These are phyloP conservation scores for Cinnamomum micranthum DNA, from an alignment of 164 flowering plant genomes.

Conservation along the genomic window DNA sequence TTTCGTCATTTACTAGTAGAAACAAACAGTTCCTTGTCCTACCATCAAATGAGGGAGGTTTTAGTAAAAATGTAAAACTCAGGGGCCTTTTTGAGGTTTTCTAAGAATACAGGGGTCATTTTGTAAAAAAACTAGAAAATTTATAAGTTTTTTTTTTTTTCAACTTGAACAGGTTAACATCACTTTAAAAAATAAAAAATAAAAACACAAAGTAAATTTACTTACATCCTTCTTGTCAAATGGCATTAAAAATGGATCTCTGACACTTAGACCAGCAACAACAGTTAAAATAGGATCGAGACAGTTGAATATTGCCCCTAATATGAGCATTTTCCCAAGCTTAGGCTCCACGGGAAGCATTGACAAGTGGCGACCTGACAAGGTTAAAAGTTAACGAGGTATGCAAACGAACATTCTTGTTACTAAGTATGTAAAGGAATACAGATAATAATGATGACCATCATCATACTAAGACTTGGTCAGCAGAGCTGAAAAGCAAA, in stretches of 20 bases:
- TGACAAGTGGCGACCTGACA: conserved; percentile 74
- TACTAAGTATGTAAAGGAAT: background rate
- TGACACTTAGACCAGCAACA: conserved; percentile 90
- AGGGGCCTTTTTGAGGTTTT: no score
- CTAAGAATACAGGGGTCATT: no score
- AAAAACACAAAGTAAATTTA: conserved; percentile 28
- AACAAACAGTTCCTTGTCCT: no score
- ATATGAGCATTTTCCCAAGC: conserved; percentile 93
- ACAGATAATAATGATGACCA: background rate
- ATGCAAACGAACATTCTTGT: background rate
- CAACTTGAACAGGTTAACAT: background rate
- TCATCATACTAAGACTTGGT: no score
- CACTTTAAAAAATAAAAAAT: conserved; percentile 25
- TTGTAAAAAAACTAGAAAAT: no score
- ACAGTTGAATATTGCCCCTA: conserved; percentile 84
- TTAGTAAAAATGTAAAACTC: no score
- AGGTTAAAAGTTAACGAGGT: conserved; percentile 6
- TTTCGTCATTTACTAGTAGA: no score
- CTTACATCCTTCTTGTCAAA: conserved; percentile 95
- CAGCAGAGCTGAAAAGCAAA: background rate
- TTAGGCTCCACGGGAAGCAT: conserved; percentile 98
- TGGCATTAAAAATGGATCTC: conserved; percentile 91
- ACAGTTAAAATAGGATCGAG: conserved; percentile 81
- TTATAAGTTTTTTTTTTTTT: no score
- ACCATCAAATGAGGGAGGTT: no score